Evolutionary conservation across 1,139 yeast genomes (phyloP), one percentile per base, ranked within the genome.

Genomic region (Suhomyces ambrosiae): DNA sequence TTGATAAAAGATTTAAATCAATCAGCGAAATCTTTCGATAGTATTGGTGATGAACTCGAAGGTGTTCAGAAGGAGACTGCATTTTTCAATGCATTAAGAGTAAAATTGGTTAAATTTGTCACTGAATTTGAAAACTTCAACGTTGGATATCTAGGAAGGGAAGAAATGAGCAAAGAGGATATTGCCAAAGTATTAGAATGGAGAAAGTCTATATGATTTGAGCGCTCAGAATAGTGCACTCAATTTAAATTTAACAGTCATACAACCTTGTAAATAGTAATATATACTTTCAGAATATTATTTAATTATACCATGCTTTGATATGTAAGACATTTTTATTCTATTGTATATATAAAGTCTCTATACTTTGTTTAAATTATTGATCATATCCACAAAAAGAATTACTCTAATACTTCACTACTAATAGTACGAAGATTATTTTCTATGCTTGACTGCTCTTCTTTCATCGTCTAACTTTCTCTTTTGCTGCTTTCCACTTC

Each of bases 111-210:
- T 14, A 53, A 54, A 36, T 67, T 64, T 38, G 49, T 71, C 4
- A 53, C 63, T 3, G 69, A 70, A 36, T 65, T 64, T 36, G 60
- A 61, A 14, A 44, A 49, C 7, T 53, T 51, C 40, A 68, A 68
- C 40, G 51, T 69, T 21, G 77, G 77, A 0, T 68, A 65, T 38
- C 49, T 71, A 34, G 57, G 58, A 10, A 43, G 52, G n/a, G 45
- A 45, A 22, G 19, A 14, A 4, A 23, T 22, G 13, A 22, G 15
- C n/a, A 8, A 25, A 2, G 25, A 22, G 9, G 21, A 23, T 4
- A 16, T 32, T 2, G 30, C 33, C 8, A 27, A 37, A 11, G 27
- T 37, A 8, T 32, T 39, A 12, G 33, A 35, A 31, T 45, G 48
- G 48, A 41, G 27, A 8, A 5, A 15, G 11, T n/a, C 14, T 9